Evolutionary conservation across 2,329 filamentous ascomycete species (phyloP), one percentile per base, ranked within the genome.

Genomic region (Trichoderma citrinoviride): DNA sequence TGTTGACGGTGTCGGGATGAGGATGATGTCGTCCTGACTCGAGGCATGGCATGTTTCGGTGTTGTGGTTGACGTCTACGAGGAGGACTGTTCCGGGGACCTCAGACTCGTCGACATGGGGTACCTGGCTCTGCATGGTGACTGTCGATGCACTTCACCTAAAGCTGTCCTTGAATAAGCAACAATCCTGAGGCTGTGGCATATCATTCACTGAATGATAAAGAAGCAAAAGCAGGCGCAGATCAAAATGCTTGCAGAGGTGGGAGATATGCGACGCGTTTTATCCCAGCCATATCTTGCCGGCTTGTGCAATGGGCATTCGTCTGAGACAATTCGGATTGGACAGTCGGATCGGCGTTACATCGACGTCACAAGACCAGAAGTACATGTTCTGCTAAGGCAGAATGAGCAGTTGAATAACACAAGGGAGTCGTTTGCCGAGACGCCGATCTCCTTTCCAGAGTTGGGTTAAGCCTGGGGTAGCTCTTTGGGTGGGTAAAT

Each of bases 1-100:
- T 12, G 74, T 71, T 0, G 80, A 81, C 1, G 83, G 83, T 0
- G 77, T 76, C 1, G 83, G 83, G 8, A 84, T 77, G 12, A 85
- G 74, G 19, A 85, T 80, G 61, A 83, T 81, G 55, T 82, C 77
- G 37, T 70, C 70, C 8, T 72, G 69, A 44, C 67, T 69, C n/a
- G 66, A 66, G 3, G 74, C 73, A 66, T 79, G 78, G 7, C 69
- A 72, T 49, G 74, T 71, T 1, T 68, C 70, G 37, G 76, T 67
- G 3, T 68, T 74, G 10, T 74, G 74, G 40, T 78, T 70, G 3
- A 79, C 58, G 56, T 80, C 78, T 5, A 80, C 73, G 10, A 80
- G 73, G 64, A 77, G 76, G 40, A 80, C 75, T 0, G 78, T 80
- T 2, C 78, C 78, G 0, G 78, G 78, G 19, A 79, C 65, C 41